Evolutionary conservation across 2,329 filamentous ascomycete species (phyloP).

Genomic region (Pseudogymnoascus sp.): DNA sequence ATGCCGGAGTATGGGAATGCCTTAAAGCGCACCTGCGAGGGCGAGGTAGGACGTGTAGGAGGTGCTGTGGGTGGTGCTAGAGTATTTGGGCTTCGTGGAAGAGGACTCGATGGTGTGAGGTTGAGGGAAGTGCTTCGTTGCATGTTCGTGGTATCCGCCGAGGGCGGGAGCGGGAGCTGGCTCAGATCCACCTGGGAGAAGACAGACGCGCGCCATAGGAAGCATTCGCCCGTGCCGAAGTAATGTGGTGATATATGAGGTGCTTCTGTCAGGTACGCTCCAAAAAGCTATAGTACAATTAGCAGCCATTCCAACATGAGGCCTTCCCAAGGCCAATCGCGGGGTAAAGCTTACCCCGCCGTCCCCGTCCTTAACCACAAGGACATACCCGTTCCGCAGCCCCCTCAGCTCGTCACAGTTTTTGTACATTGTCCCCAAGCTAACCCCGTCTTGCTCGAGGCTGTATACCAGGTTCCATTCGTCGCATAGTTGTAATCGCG

Average conservation of each 20-base stretch:
- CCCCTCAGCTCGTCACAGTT: constrained; percentile 60
- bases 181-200: constrained; percentile 47
- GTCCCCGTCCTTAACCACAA: constrained; percentile 72
- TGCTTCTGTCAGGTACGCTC: constrained; percentile 85
- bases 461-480: constrained; percentile 84
- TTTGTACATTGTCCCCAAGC: constrained; percentile 76
- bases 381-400: constrained; percentile 75
- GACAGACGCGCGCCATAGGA: constrained; percentile 71
- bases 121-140: constrained; percentile 44
- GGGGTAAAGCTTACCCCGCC: constrained; percentile 53
- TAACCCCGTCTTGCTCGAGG: constrained; percentile 84
- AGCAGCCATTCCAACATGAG: constrained; percentile 4
- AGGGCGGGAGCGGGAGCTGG: constrained; percentile 61
- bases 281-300: constrained; percentile 56
- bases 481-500: constrained; percentile 78
- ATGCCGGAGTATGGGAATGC: constrained; percentile 93
- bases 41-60: constrained; percentile 39
- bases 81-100: constrained; percentile 30
- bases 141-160: constrained; percentile 54
- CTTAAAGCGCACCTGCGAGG: constrained; percentile 83
- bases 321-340: not conserved
- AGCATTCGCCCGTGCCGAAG: constrained; percentile 95
- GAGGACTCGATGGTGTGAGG: constrained; percentile 16
- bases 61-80: constrained; percentile 21
- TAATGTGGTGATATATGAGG: constrained; percentile 76